A percentile compares a stretch with the other conserved stretches of the same genome.
Conservation (phyloP, 331 rosid species). For the Erythrophleum ivorense region DNA sequence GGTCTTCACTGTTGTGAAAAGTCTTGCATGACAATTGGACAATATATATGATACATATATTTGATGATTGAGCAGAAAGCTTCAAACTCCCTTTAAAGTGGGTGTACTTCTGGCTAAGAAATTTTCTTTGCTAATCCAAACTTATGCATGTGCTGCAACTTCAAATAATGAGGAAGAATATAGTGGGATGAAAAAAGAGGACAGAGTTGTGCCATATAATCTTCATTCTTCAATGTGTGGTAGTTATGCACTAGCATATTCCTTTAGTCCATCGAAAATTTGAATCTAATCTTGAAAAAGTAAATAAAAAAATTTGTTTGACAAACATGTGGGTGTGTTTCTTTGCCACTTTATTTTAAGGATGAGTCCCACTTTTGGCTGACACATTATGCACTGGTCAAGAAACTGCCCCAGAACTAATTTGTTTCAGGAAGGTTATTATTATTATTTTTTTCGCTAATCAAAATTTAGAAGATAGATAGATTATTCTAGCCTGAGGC, state of each 20-base stretch:
- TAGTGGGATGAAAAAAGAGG: slow-evolving; percentile 2
- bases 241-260: background rate
- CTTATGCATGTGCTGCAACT: slow-evolving; percentile 5
- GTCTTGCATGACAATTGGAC: slow-evolving; percentile 3
- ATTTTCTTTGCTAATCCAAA: background rate
- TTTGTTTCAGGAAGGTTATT: background rate
- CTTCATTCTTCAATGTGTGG: background rate
- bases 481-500: too few species aligned
- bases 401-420: too few species aligned
- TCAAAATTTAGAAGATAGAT: background rate
- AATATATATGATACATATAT: slow-evolving; percentile 30
- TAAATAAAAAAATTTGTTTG: too few species aligned
- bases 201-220: slow-evolving; percentile 30
- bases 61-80: background rate
- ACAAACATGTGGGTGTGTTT: too few species aligned
- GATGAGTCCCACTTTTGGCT: too few species aligned
- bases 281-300: too few species aligned
- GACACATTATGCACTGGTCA: too few species aligned
- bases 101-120: slow-evolving; percentile 26
- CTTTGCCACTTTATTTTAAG: too few species aligned
- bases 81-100: slow-evolving; percentile 25
- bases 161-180: slow-evolving; percentile 29
- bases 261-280: too few species aligned
- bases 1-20: slow-evolving; percentile 9
- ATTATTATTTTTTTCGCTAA: background rate